Evolutionary conservation across 2,329 filamentous ascomycete genomes (phyloP), one percentile per base, ranked within the genome.

Genomic region (Paecilomyces fulvus): DNA sequence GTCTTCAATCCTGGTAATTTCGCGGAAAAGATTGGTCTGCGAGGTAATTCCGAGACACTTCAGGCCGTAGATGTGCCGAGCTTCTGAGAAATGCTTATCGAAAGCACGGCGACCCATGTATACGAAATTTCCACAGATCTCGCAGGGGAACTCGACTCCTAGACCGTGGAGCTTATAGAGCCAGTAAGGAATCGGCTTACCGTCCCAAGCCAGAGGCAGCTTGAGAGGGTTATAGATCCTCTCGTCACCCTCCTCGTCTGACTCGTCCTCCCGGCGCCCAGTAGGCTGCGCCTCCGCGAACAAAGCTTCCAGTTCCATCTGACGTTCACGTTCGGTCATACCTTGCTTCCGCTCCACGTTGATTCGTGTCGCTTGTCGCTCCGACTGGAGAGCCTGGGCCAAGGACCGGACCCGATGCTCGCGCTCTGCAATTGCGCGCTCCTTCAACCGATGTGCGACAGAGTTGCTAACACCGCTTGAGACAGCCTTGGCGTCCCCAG

Each of bases 171-270:
- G 81, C 64, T 96, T 94, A 80, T 97, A 99, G 14, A 99, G 82
- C 94, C 94, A 99, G 78, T 94, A 99, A 0, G 95, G 94, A 65
- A 99, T 99, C 0, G 95, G 94, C 70, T 99, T 99, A 64, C 95
- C 94, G 64, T 99, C 94, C 95, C 95, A 99, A 2, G 90, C 92
- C 7, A 99, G 81, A 0, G 94, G 94, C 1, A 99, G 80, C 70
- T 99, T 99, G 62, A 99, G 81, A 0, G 94, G 94, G 71, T 99
- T 99, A 79, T 97, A 96, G 58, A 97, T 89, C 69, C 86, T 92
- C 61, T 96, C 91, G 49, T 92, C 89, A 43, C 85, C 88, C 12
- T 90, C 86, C 2, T 86, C 84, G 0, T 87, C 89, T 0, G 90
- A 88, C 10, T 84, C 84, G 0, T 80, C 80, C 7, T 82, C 81